Evolutionary conservation across 768 basidiomycete species (phyloP), one percentile per base, ranked within the genome.

Genomic region (Sporobolomyces pararoseus): DNA sequence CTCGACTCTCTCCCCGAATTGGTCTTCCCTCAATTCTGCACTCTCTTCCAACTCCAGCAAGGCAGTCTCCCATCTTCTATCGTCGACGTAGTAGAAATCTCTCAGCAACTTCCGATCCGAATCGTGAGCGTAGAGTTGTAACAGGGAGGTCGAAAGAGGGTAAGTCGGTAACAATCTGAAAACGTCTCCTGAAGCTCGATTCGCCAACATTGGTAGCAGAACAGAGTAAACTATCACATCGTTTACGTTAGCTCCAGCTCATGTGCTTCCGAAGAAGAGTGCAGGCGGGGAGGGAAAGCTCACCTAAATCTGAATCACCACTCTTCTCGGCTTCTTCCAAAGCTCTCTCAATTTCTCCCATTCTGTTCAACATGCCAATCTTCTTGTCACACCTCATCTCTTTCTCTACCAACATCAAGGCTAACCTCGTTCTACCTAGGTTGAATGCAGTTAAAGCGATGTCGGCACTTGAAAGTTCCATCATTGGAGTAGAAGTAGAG

Each of bases 31-130:
- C 39, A 55, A 44, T 10, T 49, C 59, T 12, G 7, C 19, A 29
- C 91, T 88, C 79, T 97, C 96, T 51, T 90, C 90, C 27, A 99
- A 80, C 44, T 86, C 88, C 4, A 98, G 81, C n/a, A 89, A 84
- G 0, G 93, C 96, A 79, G 89, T 95, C 78, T 98, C 96, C 19
- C 91, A 88, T 53, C 94, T 84, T 63, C 96, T 83, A 80, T 98
- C 96, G 76, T 99, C 96, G 42, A 95, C 95, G 77, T 95, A 99
- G 79, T 93, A 98, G 80, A 94, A 98, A 78, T 99, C 93, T 21
- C 92, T 84, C 10, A 98, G 81, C 86, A 98, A 89, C 72, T 91
- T 90, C 59, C 91, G n/a, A 42, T 72, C 70, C n/a, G 68, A 35
- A 35, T 63, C 55, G 47, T 62, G 62, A 14, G 71, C 75, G 46